A percentile compares a stretch with the other conserved stretches of the same genome.
These are phyloP conservation scores for Coleophoma crateriformis DNA, from an alignment of 2,329 filamentous ascomycete genomes.

Conservation along the genomic window DNA sequence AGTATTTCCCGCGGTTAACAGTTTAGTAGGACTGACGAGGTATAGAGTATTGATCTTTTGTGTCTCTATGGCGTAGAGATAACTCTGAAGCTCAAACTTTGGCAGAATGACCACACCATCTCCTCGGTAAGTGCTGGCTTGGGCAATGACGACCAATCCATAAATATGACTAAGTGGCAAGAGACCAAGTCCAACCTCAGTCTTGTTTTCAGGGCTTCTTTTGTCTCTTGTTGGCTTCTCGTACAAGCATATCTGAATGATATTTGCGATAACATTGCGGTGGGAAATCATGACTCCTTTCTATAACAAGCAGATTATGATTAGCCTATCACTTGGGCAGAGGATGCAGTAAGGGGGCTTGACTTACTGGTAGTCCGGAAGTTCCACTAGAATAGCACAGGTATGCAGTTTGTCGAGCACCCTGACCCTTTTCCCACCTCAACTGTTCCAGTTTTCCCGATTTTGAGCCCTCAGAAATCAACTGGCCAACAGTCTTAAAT, in stretches of 20 bases:
- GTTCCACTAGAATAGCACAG: constrained; percentile 79
- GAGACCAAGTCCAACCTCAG: constrained; percentile 54
- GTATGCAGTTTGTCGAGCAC: constrained; percentile 64
- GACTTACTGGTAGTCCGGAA: constrained; percentile 64
- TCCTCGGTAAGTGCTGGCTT: constrained; percentile 61
- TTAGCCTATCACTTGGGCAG: background rate
- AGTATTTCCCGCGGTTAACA: background rate
- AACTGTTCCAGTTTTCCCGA: constrained; percentile 48
- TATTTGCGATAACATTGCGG: constrained; percentile 72
- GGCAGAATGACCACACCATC: constrained; percentile 68
- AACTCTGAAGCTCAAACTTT: constrained; percentile 68
- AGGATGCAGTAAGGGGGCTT: background rate
- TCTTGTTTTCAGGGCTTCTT: background rate
- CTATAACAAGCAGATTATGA: constrained; percentile 30
- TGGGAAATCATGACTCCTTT: constrained; percentile 85
- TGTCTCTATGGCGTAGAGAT: constrained; percentile 58
- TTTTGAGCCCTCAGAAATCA: constrained; percentile 55
- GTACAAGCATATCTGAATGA: constrained; percentile 52
- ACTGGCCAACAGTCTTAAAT: constrained; percentile 61
- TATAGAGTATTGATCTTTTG: constrained; percentile 65
- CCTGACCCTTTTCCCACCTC: constrained; percentile 59
- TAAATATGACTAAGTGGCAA: constrained; percentile 82
- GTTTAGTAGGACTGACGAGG: constrained; percentile 42
- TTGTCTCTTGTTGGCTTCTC: constrained; percentile 30
- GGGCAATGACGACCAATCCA: constrained; percentile 64